These are phyloP conservation scores for Cutaneotrichosporon mucoides DNA, from an alignment of 1,284 basidiomycete species.

Conservation along the genomic window DNA sequence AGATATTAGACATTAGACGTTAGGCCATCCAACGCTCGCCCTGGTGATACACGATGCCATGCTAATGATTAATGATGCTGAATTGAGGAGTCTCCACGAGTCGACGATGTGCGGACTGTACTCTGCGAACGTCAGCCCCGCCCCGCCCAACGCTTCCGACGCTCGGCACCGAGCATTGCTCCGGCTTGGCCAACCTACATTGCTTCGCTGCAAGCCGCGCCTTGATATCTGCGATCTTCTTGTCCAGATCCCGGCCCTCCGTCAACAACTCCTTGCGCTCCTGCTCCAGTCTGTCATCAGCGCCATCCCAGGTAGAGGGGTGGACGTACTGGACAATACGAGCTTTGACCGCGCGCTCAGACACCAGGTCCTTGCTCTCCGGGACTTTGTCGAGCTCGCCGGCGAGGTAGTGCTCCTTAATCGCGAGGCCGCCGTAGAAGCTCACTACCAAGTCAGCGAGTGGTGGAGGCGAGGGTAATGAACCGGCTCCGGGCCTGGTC, in stretches of 20 bases:
- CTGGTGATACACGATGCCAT: too few relatives aligned
- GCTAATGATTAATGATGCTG: too few relatives aligned
- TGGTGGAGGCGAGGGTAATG: too few relatives aligned
- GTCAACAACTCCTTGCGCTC: conserved; percentile 32
- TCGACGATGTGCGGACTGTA: too few relatives aligned
- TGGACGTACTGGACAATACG: conserved; percentile 30
- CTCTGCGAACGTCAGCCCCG: too few relatives aligned
- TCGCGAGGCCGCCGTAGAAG: conserved; percentile 31
- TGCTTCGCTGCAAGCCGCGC: neutral
- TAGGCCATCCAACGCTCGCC: too few relatives aligned
- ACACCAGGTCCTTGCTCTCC: conserved; percentile 11
- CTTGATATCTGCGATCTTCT: conserved; percentile 25
- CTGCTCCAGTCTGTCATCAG: conserved; percentile 26
- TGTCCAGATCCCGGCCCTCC: conserved; percentile 27
- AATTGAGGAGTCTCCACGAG: too few relatives aligned
- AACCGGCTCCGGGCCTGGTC: too few relatives aligned
- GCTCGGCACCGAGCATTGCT: too few relatives aligned
- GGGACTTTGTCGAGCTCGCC: conserved; percentile 22
- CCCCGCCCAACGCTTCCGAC: too few relatives aligned
- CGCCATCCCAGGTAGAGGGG: too few relatives aligned
- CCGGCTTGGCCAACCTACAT: neutral
- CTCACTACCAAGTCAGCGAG: conserved; percentile 19
- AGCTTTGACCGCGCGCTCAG: conserved; percentile 27
- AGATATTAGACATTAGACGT: too few relatives aligned
- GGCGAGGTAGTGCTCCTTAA: conserved; percentile 34